These are phyloP conservation scores for Lyophyllum decastes DNA, from an alignment of 768 basidiomycete genomes.

Conservation along the genomic window DNA sequence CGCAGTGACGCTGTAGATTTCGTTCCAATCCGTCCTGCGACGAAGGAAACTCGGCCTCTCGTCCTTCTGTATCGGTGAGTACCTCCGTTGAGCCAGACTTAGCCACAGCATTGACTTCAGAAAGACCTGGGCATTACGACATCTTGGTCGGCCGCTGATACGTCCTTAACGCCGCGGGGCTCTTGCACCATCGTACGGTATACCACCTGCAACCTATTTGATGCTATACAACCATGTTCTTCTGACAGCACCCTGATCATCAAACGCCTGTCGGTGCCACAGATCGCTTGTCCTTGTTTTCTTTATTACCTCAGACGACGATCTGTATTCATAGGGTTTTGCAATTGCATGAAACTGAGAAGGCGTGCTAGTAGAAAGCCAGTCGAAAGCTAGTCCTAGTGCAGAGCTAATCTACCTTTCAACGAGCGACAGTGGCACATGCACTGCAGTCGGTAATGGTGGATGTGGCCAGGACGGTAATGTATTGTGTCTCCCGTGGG, in stretches of 20 bases:
- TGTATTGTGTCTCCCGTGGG: neutral
- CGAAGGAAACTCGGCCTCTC: slow-evolving; percentile 50
- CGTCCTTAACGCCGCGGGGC: neutral
- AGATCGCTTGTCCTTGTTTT: too few species aligned
- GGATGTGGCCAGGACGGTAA: neutral
- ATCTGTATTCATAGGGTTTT: neutral
- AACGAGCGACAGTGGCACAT: neutral
- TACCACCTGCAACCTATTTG: too few species aligned
- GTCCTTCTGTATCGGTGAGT: slow-evolving; percentile 73
- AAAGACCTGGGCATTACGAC: slow-evolving; percentile 88
- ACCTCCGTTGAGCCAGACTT: neutral
- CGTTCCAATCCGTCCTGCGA: slow-evolving; percentile 59
- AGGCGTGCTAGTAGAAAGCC: neutral
- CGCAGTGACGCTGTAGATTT: slow-evolving; percentile 38
- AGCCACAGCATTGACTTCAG: neutral
- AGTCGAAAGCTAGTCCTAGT: too few species aligned
- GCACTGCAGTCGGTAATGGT: neutral
- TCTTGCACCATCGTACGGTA: too few species aligned
- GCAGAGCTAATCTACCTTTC: neutral
- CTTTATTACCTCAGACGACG: too few species aligned
- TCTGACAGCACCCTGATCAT: too few species aligned
- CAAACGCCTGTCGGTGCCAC: too few species aligned
- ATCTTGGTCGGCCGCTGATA: slow-evolving; percentile 42
- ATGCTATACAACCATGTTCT: too few species aligned
- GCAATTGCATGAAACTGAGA: neutral